Base-by-base conservation (phyloP, 768 basidiomycete species). In the Tulasnella sp. region DNA sequence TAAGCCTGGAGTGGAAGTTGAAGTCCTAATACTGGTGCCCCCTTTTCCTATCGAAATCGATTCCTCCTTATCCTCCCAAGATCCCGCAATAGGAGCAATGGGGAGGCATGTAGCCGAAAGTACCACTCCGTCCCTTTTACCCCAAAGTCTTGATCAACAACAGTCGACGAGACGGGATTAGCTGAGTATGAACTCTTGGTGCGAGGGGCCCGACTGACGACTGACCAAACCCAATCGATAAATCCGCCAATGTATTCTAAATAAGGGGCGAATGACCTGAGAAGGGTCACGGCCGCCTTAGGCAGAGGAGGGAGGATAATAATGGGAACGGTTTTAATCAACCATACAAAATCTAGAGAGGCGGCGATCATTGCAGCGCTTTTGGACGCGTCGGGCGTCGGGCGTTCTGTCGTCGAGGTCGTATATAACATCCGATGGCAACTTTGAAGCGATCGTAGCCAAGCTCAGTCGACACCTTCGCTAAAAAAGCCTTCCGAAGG, bases 41-140 rank as follows among this genome's bases (percentile, higher is more conserved):
- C 24, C 22, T 50, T 12, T 48, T 48, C 76, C 76, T 3, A 77
- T 60, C 20, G 44, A 20, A 42, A 79, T 31, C 8, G 24, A 42
- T 72, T 31, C 72, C 14, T 41, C 22, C 42, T 37, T 72, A 37
- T 12, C 75, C 72, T 94, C 90, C 93, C 94, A 93, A 2, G 92
- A 88, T 82, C 92, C 90, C 6, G 94, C 93, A 46, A 96, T 88
- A 77, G 95, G 86, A 7, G 93, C 90, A 42, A 95, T 89, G n/a
- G 94, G 93, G 28, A 95, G 86, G 69, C 94, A 96, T 20, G 94
- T 94, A 46, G 94, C 94, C 12, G 92, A 93, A 81, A 96, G 85
- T 72, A 93, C 91, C n/a, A 95, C 92, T 1, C 94, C 94, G 82
- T 93, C 87, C 0, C 94, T 94, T 93, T 78, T 31, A 73, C 44